Percentiles rank a stretch among this genome's conserved stretches.
Conservation (phyloP, 768 basidiomycete genomes). For the Lepiota subincarnata region DNA sequence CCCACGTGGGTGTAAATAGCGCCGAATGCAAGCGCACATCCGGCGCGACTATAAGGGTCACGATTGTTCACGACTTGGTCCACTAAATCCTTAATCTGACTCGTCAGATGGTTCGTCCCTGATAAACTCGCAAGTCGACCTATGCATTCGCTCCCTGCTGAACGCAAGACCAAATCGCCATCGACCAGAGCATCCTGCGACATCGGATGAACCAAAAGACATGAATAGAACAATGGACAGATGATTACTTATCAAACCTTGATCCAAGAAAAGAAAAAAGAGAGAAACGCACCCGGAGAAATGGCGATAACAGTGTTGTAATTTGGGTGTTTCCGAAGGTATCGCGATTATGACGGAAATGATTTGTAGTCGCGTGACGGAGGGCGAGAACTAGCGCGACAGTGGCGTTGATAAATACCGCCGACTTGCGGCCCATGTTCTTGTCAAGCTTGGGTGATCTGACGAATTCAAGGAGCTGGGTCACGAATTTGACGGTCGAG, state of each 20-base stretch:
- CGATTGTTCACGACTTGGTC: conserved; percentile 94
- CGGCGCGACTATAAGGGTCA: conserved; percentile 87
- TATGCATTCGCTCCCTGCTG: conserved; percentile 81
- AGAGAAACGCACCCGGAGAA: conserved; percentile 62
- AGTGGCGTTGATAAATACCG: conserved; percentile 75
- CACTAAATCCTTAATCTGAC: conserved; percentile 85
- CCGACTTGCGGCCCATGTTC: conserved; percentile 83
- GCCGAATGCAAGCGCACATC: conserved; percentile 90
- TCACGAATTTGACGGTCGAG: conserved; percentile 50
- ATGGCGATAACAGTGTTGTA: conserved; percentile 55
- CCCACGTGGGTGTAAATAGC: conserved; percentile 91
- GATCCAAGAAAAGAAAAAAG: conserved; percentile 4
- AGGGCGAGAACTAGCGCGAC: conserved; percentile 72
- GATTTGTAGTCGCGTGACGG: conserved; percentile 46
- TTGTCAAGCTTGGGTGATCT: conserved; percentile 79
- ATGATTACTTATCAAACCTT: not conserved
- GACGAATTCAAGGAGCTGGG: conserved; percentile 58
- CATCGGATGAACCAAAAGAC: not conserved
- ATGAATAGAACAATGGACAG: no score
- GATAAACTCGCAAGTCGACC: conserved; percentile 83
- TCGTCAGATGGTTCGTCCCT: conserved; percentile 78
- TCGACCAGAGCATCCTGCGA: conserved; percentile 77
- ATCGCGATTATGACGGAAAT: conserved; percentile 58
- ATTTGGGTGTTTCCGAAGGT: conserved; percentile 64
- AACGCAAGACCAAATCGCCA: conserved; percentile 70